Base-by-base conservation (phyloP, 306 rosid species). In the Castanospermum australe region DNA sequence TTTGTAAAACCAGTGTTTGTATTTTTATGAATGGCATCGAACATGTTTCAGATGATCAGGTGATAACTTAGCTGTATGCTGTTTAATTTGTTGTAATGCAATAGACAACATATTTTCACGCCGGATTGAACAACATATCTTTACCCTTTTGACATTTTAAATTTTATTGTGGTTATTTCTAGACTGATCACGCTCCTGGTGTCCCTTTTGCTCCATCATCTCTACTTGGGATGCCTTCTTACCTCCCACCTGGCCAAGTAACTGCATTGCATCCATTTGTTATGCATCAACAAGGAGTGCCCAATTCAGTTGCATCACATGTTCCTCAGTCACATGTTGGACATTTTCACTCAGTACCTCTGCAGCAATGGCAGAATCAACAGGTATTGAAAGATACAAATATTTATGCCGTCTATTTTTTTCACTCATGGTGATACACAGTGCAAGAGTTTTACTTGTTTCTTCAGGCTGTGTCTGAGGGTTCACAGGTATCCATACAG, bases 331-430 rank as follows among this genome's bases (percentile, higher is more conserved):
- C 98, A 35, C 93, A 92, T 83, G 88, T 89, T 79, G 97, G 96
- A 61, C 92, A 90, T 73, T 96, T 89, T 84, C 94, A 93, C 41
- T 82, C 94, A 6, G 79, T 86, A 82, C 91, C 93, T 84, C 79
- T 89, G 73, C 99, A 93, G 81, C 97, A 89, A 64, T 96, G 98
- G 97, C 96, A 91, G 70, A 87, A 86, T 86, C 94, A 89, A 65
- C 97, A 89, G 96, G 99, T 96, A 71, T 52, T 78, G 35, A 36
- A 39, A 60, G 45, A 73, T 30, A 44, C 66, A 82, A 12, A 24
- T 41, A 76, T 74, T 21, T 59, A 51, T 60, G 65, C 18, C 36
- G 65, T 79, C 15, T 55, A 1, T 55, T 47, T 18, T 67, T 61
- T 24, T 14, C 2, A 6, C 9, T 45, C 39, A 65, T 59, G 25